Conservation (phyloP, 169 alveolate genomes). For the Plasmodium billcollinsi region DNA sequence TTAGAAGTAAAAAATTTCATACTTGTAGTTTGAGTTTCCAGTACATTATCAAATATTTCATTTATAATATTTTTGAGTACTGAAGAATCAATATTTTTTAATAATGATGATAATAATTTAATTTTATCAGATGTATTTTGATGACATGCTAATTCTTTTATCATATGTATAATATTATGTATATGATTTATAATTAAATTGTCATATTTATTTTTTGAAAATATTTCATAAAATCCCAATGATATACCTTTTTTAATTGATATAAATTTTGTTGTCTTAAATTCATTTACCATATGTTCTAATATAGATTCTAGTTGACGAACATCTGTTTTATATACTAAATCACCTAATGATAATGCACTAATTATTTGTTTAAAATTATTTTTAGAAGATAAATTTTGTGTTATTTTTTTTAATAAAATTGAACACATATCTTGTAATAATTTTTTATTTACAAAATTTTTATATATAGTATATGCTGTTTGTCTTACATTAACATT, state of each 20-base stretch:
- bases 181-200: constrained; percentile 42
- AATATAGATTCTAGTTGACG: constrained; percentile 36
- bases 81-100: constrained; percentile 34
- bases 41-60: constrained; percentile 24
- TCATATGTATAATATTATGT: constrained; percentile 58
- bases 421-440: constrained; percentile 76
- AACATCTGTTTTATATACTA: constrained; percentile 60
- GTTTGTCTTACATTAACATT: constrained; percentile 71
- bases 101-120: constrained; percentile 32
- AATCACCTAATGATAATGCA: constrained; percentile 72
- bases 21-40: neutral
- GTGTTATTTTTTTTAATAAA: constrained; percentile 68
- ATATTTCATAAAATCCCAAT: constrained; percentile 73
- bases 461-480: constrained; percentile 58
- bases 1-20: constrained; percentile 22
- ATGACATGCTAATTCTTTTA: constrained; percentile 70
- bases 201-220: constrained; percentile 52
- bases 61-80: constrained; percentile 34
- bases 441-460: constrained; percentile 58
- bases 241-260: constrained; percentile 69
- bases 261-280: constrained; percentile 43
- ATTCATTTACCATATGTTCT: constrained; percentile 64
- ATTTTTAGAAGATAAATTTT: constrained; percentile 72
- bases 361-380: constrained; percentile 52
- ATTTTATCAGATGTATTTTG: constrained; percentile 43